These are phyloP conservation scores for Alloteropsis semialata DNA, from an alignment of 176 grass and related monocot species.

Conservation along the genomic window DNA sequence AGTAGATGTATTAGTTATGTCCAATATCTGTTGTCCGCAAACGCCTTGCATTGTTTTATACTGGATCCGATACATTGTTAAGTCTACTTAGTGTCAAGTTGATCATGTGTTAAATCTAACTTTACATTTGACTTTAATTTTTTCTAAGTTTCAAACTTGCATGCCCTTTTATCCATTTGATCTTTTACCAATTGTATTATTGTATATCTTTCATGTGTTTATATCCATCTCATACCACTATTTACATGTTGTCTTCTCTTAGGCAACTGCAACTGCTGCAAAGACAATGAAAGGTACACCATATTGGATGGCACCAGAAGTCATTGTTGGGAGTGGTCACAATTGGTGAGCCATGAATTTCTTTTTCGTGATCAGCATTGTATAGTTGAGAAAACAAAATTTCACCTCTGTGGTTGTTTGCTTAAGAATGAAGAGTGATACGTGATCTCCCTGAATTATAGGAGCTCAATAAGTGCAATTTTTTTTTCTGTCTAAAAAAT, in stretches of 20 bases:
- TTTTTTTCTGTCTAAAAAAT: not conserved
- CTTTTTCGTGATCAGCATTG: not conserved
- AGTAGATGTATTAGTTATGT: not conserved
- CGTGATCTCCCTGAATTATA: not conserved
- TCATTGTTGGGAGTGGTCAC: conserved; percentile 84
- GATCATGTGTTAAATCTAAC: not conserved
- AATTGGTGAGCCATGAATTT: conserved; percentile 50
- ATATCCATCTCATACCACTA: not conserved
- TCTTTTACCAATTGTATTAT: no score
- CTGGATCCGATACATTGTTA: not conserved
- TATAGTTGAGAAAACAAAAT: not conserved
- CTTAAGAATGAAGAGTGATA: conserved; percentile 1
- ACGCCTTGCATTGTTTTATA: not conserved
- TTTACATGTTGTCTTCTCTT: not conserved
- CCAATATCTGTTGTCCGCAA: not conserved
- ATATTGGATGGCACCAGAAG: conserved; percentile 96
- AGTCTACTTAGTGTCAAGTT: not conserved
- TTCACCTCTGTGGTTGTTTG: not conserved
- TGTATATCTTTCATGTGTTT: not conserved
- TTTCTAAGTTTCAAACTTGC: not conserved
- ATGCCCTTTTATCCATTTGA: not conserved
- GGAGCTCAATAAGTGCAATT: not conserved
- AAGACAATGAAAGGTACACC: conserved; percentile 93
- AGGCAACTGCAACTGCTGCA: conserved; percentile 81
- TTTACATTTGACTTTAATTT: not conserved